phyloP scores from a whole-genome alignment of 1,284 basidiomycete genomes.

The Termitomyces sp. region DNA sequence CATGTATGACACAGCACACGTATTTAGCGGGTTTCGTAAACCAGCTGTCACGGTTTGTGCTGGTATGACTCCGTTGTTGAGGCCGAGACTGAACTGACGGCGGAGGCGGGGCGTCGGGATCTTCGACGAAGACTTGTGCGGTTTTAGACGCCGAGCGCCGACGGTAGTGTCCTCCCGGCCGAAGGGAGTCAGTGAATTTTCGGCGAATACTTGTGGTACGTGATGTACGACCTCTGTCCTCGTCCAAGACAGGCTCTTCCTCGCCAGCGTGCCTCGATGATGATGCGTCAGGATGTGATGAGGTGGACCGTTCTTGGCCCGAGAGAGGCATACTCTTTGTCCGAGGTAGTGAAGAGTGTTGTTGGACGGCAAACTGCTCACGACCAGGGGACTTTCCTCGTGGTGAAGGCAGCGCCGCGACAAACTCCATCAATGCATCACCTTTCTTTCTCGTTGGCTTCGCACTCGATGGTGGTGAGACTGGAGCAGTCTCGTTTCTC shows the following conservation, averaged over 20 bases:
- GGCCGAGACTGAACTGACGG: constrained; percentile 14
- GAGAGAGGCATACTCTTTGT: constrained; percentile 7
- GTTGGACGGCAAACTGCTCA: constrained; percentile 5
- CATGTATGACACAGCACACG: constrained; percentile 58
- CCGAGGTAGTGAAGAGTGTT: constrained; percentile 21
- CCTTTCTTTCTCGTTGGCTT: constrained; percentile 14
- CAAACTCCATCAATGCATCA: constrained; percentile 19
- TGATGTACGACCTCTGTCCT: constrained; percentile 35
- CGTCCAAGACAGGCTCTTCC: constrained; percentile 16
- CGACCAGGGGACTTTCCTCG: constrained; percentile 7
- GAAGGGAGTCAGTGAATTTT: constrained; percentile 42
- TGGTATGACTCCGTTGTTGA: constrained; percentile 20
- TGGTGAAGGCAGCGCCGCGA: constrained; percentile 10
- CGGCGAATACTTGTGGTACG: constrained; percentile 42
- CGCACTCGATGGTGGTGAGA: neutral
- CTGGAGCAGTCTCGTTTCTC: constrained; percentile 20
- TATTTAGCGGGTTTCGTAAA: constrained; percentile 50
- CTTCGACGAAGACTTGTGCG: constrained; percentile 14
- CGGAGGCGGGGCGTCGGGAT: constrained; percentile 17
- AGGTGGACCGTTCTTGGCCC: constrained; percentile 21
- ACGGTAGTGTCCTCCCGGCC: constrained; percentile 20
- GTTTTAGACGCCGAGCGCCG: constrained; percentile 16
- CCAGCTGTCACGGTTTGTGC: constrained; percentile 35
- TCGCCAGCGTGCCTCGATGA: constrained; percentile 15
- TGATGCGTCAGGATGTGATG: constrained; percentile 18